Percentiles rank a stretch among this genome's conserved stretches.
phyloP scores from a whole-genome alignment of 257 asterid genomes.

The Henckelia pumila region DNA sequence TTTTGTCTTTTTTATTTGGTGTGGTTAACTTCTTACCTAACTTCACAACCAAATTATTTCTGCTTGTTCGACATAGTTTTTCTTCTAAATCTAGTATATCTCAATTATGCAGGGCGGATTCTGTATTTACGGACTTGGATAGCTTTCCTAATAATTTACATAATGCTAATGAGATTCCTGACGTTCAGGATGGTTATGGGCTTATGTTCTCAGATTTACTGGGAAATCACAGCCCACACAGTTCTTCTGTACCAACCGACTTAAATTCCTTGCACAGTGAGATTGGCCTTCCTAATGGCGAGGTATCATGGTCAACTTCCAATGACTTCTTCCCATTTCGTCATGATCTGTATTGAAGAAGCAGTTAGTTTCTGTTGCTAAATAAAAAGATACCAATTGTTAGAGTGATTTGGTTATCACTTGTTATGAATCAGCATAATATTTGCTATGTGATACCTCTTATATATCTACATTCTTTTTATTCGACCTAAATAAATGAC shows the following conservation, averaged over 20 bases:
- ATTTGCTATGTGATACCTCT: constrained; percentile 15
- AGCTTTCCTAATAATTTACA: constrained; percentile 56
- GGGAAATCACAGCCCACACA: constrained; percentile 63
- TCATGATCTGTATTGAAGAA: constrained; percentile 5
- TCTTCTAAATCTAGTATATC: constrained; percentile 16
- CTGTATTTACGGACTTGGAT: constrained; percentile 60
- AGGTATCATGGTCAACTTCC: constrained; percentile 48
- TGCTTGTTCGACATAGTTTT: constrained; percentile 19
- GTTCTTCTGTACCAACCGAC: constrained; percentile 65
- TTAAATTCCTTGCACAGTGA: constrained; percentile 68
- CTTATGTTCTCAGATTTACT: constrained; percentile 81
- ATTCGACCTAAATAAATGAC: not conserved
- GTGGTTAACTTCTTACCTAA: not conserved
- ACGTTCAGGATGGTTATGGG: constrained; percentile 78
- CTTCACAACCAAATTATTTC: constrained; percentile 12
- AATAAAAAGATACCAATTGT: not conserved
- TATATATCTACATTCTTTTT: not conserved
- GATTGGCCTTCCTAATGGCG: constrained; percentile 66
- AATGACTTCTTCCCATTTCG: constrained; percentile 14
- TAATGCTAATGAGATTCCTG: constrained; percentile 53
- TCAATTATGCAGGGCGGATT: constrained; percentile 57
- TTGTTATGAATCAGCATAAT: constrained; percentile 14
- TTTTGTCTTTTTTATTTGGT: constrained; percentile 11
- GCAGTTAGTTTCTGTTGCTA: not conserved
- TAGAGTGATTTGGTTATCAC: constrained; percentile 4